These are phyloP conservation scores for Paramecium biaurelia DNA, from an alignment of 73 alveolate species.

Conservation along the genomic window DNA sequence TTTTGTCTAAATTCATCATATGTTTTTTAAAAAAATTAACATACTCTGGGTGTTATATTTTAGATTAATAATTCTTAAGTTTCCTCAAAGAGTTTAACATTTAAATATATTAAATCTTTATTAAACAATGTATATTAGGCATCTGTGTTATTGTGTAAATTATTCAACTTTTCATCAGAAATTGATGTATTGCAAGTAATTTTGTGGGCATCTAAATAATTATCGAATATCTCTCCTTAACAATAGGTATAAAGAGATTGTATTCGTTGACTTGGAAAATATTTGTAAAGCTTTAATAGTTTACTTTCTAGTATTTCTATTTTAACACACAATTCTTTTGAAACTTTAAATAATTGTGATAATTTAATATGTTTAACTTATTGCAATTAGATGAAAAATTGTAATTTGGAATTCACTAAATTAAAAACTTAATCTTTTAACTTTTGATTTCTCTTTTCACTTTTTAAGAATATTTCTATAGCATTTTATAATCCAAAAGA, in stretches of 20 bases:
- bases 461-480: not conserved
- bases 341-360: not conserved
- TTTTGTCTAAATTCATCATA: not conserved
- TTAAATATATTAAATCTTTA: not conserved
- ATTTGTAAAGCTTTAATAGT: not conserved
- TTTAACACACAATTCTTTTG: not conserved
- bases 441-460: not conserved
- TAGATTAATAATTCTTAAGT: not conserved
- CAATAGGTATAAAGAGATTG: not conserved
- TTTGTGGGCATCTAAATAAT: not conserved
- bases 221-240: not conserved
- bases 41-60: not conserved
- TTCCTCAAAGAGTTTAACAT: not conserved
- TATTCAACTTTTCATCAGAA: not conserved
- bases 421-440: not conserved
- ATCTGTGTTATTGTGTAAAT: not conserved
- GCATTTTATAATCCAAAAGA: not conserved
- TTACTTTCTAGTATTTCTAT: not conserved
- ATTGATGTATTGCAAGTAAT: not conserved
- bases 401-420: not conserved
- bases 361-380: not conserved
- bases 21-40: not conserved
- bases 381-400: not conserved
- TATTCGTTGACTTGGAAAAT: constrained; percentile 19
- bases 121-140: not conserved